Evolutionary conservation across 768 basidiomycete species (phyloP), one percentile per base, ranked within the genome.

Genomic region (Leccinum aurantiacum): DNA sequence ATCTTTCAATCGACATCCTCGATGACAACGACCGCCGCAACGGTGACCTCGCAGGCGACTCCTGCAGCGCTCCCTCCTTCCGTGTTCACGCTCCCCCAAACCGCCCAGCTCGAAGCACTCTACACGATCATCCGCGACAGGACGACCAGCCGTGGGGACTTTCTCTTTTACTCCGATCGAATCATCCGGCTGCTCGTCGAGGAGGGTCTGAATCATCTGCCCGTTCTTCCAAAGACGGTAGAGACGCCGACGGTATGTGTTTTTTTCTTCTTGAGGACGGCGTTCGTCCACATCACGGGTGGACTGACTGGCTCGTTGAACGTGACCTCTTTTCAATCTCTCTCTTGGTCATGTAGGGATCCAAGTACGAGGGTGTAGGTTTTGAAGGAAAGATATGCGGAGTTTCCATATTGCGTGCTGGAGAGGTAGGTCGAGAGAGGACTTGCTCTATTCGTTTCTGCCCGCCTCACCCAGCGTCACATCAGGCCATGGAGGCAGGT

Each of bases 331-430:
- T n/a, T n/a, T 44, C 1, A n/a, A 15, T 1, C 29, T 33, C 14
- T 33, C 9, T 29, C 29, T 29, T 22, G 24, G 19, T 54, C 66
- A 3, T 65, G 67, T 55, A 89, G 85, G 95, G 95, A 54, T 83
- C 86, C 54, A 81, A 80, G 8, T 97, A 95, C 72, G 84, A 92
- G 59, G 96, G 96, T 17, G 93, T 98, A 2, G 89, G 93, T 0
- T 99, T 99, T 69, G 89, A 96, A 69, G 96, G 96, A 6, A 93
- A 93, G 78, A 96, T 98, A 62, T 96, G 95, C 68, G 95, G 95
- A 15, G 95, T 98, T 24, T 95, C 93, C 5, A 98, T 98, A 68
- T 81, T 98, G 67, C 82, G 96, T 15, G 94, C 94, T 8, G 96
- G 96, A 64, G 93, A 96, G 86, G 89, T 89, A 67, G 54, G 79